phyloP scores from a whole-genome alignment of 1,139 yeast genomes.

The Saccharomyces hybrid region DNA sequence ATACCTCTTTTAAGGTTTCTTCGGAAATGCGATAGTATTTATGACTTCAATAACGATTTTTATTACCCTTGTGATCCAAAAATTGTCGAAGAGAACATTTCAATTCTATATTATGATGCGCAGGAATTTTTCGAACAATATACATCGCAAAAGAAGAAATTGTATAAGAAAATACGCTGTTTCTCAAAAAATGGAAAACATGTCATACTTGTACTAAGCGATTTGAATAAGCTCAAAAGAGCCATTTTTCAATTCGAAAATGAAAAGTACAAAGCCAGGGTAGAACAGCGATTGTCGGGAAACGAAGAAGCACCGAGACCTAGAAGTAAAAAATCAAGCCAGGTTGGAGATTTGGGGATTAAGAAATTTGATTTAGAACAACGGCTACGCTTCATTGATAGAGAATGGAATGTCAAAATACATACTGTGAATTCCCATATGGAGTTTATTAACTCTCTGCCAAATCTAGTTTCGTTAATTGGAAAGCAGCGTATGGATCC shows the following conservation, averaged over 20 bases:
- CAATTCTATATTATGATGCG: slow-evolving; percentile 43
- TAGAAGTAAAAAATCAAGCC: slow-evolving; percentile 7
- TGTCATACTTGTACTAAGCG: slow-evolving; percentile 43
- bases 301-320: slow-evolving; percentile 13
- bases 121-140: slow-evolving; percentile 38
- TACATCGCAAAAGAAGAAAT: slow-evolving; percentile 25
- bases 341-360: slow-evolving; percentile 13
- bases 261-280: slow-evolving; percentile 39
- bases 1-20: slow-evolving; percentile 32
- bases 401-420: slow-evolving; percentile 22
- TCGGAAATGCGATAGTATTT: slow-evolving; percentile 34
- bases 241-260: slow-evolving; percentile 43
- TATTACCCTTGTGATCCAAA: slow-evolving; percentile 46
- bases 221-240: slow-evolving; percentile 40
- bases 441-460: slow-evolving; percentile 50
- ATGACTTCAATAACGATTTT: slow-evolving; percentile 40
- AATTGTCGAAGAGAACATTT: slow-evolving; percentile 38
- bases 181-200: slow-evolving; percentile 25
- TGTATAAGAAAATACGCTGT: slow-evolving; percentile 15
- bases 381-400: slow-evolving; percentile 20
- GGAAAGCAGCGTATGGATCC: slow-evolving; percentile 49
- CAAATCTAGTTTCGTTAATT: slow-evolving; percentile 50
- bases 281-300: slow-evolving; percentile 11
- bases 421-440: slow-evolving; percentile 28
- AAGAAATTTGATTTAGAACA: slow-evolving; percentile 18